Percentiles rank a stretch among this genome's conserved stretches.
Evolutionary conservation across 768 basidiomycete genomes (phyloP).

Genomic region (Megacollybia marginata): DNA sequence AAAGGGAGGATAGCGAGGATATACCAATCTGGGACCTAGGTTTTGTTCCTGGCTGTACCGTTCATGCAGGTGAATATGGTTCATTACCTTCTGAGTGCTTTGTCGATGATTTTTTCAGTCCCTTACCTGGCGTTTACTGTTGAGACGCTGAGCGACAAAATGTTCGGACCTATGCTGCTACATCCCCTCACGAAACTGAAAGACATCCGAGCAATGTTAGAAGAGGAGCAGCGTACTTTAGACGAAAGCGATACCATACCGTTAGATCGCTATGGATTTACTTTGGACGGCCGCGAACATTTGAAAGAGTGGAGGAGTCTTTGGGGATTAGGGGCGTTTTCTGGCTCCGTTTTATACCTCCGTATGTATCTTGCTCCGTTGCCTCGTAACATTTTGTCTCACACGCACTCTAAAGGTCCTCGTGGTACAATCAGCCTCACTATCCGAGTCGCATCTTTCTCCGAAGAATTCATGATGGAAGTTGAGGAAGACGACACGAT

Average conservation of each 20-base stretch:
- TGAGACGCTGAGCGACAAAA: background rate
- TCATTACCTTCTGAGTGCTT: background rate
- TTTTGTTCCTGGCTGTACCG: slow-evolving; percentile 2
- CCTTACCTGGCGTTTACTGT: slow-evolving; percentile 1
- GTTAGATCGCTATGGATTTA: slow-evolving; percentile 1
- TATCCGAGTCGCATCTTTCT: too few relatives aligned
- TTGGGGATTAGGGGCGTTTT: slow-evolving; percentile 1
- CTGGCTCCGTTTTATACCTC: slow-evolving; percentile 2
- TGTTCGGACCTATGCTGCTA: slow-evolving; percentile 1
- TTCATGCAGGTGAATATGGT: slow-evolving; percentile 7
- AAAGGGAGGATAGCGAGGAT: slow-evolving; percentile 4
- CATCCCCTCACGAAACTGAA: slow-evolving; percentile 3
- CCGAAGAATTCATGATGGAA: background rate
- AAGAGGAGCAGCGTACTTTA: too few relatives aligned
- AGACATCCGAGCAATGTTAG: background rate
- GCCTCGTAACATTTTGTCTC: too few relatives aligned
- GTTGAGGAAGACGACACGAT: slow-evolving; percentile 4
- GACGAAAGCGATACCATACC: background rate
- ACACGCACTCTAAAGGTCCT: too few relatives aligned
- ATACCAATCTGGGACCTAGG: slow-evolving; percentile 3
- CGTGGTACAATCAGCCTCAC: too few relatives aligned
- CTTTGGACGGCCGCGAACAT: slow-evolving; percentile 1
- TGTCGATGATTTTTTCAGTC: background rate
- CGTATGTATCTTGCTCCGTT: background rate
- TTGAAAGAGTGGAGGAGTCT: slow-evolving; percentile 4